Base-by-base conservation (phyloP, 2,329 filamentous ascomycete species). In the Aspergillus ochraceus region DNA sequence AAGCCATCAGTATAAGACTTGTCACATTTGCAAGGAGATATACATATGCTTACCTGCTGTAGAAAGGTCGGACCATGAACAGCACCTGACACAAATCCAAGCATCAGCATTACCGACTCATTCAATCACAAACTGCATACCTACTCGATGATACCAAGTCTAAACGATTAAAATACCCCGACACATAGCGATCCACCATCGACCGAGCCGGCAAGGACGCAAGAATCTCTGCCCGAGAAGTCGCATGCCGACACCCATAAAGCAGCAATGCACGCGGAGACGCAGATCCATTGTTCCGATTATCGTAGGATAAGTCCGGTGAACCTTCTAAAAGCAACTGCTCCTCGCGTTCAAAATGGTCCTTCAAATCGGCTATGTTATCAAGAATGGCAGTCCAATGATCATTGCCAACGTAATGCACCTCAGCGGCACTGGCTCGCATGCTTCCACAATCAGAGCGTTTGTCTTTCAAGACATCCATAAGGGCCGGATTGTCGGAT, bases 41-140 rank as follows among this genome's bases (percentile, higher is more conserved):
- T 24, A 4, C 24, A 14, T 24, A 14, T 29, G 63, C 63, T 56
- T 62, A 68, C 70, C 67, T 77, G 72, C 36, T 63, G 64, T 45
- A 75, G 52, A 53, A 77, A 71, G 54, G 58, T 69, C 11, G 67
- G 66, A 1, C 69, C 60, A 63, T 77, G 69, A 42, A 70, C 57
- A 36, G 64, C 57, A 8, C 60, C 68, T 64, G 30, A 50, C 42
- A 17, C 42, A 24, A n/a, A 36, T 22, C 36, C 12, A 30, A 47
- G 12, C 64, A 51, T 56, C 59, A 51, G 45, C 54, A 42, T 55
- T 32, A 60, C 59, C 49, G 14, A 54, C 47, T 49, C 11, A 32
- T 32, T 32, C 11, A 32, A 32, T 4, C 30, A 12, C 2, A 10
- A 32, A 12, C 30, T 9, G 4, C 24, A 32, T n/a, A 39, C 36